Conservation (phyloP, 1,284 basidiomycete genomes). For the Leccinum griseonigrum region DNA sequence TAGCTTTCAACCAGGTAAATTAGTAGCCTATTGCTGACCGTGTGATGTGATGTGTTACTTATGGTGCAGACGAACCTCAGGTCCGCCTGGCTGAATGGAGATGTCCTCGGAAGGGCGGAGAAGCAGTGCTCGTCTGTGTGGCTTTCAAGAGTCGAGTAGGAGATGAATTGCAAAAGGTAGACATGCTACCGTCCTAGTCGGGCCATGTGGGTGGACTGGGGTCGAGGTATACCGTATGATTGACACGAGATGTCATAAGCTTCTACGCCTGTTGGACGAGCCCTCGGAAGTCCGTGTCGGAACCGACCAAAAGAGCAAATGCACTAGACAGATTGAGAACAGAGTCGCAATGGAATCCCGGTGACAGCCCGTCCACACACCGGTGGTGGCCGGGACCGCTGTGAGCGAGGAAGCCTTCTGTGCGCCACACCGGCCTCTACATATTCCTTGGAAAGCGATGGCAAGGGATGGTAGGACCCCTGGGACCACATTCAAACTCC, state of each 20-base stretch:
- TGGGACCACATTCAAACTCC: conserved; percentile 30
- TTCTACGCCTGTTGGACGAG: background rate
- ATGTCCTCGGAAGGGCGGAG: conserved; percentile 2
- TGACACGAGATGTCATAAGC: background rate
- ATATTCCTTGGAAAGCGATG: background rate
- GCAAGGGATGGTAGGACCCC: conserved; percentile 21
- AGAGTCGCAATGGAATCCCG: background rate
- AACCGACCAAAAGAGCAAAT: background rate
- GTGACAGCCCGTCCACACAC: conserved; percentile 2
- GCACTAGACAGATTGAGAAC: no score
- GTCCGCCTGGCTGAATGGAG: background rate
- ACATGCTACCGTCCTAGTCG: background rate
- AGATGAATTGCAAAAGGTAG: background rate
- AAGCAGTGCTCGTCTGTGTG: background rate
- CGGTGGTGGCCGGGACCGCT: conserved; percentile 14
- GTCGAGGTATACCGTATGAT: background rate
- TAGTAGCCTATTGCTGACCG: conserved; percentile 1
- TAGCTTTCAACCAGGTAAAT: conserved; percentile 1
- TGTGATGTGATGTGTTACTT: background rate
- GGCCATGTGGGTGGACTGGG: background rate
- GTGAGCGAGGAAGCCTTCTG: conserved; percentile 7
- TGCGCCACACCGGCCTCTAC: background rate
- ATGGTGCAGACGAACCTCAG: background rate
- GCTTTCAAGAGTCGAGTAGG: background rate
- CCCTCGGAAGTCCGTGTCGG: background rate